phyloP scores from a whole-genome alignment of 129 eudicot species.

The Pittosporum tobira region DNA sequence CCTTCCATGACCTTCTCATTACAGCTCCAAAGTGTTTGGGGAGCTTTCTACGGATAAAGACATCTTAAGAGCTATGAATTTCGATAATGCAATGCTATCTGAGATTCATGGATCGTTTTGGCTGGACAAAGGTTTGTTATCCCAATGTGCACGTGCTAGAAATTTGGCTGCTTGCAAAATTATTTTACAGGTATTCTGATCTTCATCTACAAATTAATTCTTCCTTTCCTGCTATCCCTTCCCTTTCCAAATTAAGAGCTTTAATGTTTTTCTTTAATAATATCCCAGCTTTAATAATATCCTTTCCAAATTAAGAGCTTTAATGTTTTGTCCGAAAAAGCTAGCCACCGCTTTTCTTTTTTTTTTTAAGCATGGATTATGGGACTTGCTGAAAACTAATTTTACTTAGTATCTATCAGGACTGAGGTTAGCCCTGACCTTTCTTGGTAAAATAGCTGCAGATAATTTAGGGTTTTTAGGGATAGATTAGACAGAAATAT shows the following conservation, averaged over 20 bases:
- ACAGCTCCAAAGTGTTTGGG: constrained; percentile 15
- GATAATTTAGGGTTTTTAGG: too few species aligned
- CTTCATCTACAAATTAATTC: background rate
- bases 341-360: too few species aligned
- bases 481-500: too few species aligned
- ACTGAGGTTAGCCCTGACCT: too few species aligned
- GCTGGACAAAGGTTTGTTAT: constrained; percentile 9
- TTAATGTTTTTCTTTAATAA: background rate
- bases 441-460: too few species aligned
- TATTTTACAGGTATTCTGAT: background rate
- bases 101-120: constrained; percentile 14
- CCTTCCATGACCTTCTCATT: background rate
- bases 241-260: background rate
- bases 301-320: background rate
- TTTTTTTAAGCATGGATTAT: too few species aligned
- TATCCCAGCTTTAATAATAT: too few species aligned
- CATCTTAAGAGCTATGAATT: constrained; percentile 8
- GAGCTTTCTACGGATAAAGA: constrained; percentile 6
- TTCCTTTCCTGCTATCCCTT: too few species aligned
- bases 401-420: too few species aligned
- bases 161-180: constrained; percentile 2
- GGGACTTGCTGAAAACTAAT: too few species aligned
- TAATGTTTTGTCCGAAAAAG: too few species aligned
- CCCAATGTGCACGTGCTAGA: constrained; percentile 6
- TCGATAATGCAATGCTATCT: background rate